phyloP scores from a whole-genome alignment of 805 yeast species.

The Blastobotrys chiropterorum region DNA sequence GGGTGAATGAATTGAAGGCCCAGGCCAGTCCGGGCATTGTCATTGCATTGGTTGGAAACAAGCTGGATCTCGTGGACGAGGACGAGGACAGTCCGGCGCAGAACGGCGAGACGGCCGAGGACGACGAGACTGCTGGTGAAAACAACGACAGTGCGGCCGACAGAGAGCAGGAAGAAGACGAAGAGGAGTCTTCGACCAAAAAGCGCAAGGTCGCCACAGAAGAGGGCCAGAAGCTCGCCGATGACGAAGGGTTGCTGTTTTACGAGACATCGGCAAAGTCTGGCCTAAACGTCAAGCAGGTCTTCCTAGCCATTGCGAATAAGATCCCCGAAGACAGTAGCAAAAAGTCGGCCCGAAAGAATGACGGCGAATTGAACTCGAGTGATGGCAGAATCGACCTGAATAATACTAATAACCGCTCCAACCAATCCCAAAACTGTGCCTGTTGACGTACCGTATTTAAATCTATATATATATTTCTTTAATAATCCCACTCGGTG shows the following conservation, averaged over 20 bases:
- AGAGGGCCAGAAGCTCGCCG: slow-evolving; percentile 83
- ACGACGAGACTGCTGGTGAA: slow-evolving; percentile 25
- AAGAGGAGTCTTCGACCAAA: slow-evolving; percentile 44
- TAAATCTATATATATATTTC: too few species aligned
- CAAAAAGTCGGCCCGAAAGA: slow-evolving; percentile 14
- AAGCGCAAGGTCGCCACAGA: slow-evolving; percentile 61
- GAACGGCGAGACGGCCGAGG: slow-evolving; percentile 25
- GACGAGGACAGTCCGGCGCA: slow-evolving; percentile 20
- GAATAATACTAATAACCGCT: background rate
- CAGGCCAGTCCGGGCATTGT: slow-evolving; percentile 90
- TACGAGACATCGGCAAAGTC: slow-evolving; percentile 95
- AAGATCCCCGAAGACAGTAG: slow-evolving; percentile 58
- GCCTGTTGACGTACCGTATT: slow-evolving; percentile 9
- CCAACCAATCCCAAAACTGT: slow-evolving; percentile 8
- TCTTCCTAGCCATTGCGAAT: slow-evolving; percentile 82
- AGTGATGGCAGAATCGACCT: slow-evolving; percentile 5
- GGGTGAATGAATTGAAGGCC: slow-evolving; percentile 94
- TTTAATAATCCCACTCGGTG: too few species aligned
- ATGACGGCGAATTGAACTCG: slow-evolving; percentile 12
- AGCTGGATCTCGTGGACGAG: slow-evolving; percentile 66
- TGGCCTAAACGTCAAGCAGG: slow-evolving; percentile 82
- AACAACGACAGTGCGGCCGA: slow-evolving; percentile 5
- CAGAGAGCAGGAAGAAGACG: slow-evolving; percentile 23
- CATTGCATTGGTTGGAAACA: slow-evolving; percentile 92
- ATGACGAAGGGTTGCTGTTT: slow-evolving; percentile 83